Conservation (phyloP, 352 stramenopile species). For the Phytophthora citrophthora region DNA sequence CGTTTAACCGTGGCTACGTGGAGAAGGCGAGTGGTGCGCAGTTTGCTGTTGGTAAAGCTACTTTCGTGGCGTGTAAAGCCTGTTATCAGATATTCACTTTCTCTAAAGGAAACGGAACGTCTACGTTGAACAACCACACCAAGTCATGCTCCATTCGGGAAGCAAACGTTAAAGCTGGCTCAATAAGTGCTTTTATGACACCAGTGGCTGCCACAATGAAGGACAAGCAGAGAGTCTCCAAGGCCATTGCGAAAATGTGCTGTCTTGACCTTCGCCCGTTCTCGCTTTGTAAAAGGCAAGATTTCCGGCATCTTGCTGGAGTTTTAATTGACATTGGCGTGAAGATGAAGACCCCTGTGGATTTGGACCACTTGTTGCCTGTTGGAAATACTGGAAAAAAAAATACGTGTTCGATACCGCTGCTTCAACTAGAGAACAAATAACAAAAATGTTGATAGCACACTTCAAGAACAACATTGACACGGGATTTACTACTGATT, state of each 20-base stretch:
- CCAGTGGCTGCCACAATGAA: not conserved
- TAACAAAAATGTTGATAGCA: not conserved
- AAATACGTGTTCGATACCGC: not conserved
- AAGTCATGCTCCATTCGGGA: not conserved
- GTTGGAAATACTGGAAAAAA: not conserved
- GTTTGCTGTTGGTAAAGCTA: no score
- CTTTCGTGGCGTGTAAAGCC: no score
- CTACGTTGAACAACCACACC: not conserved
- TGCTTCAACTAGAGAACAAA: not conserved
- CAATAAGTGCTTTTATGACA: not conserved
- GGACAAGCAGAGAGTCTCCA: not conserved
- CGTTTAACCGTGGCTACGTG: no score
- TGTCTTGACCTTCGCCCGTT: not conserved
- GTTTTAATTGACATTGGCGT: not conserved
- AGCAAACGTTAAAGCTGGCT: not conserved
- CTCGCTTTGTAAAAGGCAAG: not conserved
- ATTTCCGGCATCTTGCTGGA: not conserved
- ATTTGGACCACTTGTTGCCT: not conserved
- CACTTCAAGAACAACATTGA: not conserved
- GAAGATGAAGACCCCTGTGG: not conserved
- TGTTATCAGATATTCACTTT: no score
- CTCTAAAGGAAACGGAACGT: not conserved
- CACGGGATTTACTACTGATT: not conserved
- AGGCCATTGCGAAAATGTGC: not conserved
- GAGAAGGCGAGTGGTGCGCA: no score